Base-by-base conservation (phyloP, 202 grass and related monocot genomes). In the Zizania palustris region DNA sequence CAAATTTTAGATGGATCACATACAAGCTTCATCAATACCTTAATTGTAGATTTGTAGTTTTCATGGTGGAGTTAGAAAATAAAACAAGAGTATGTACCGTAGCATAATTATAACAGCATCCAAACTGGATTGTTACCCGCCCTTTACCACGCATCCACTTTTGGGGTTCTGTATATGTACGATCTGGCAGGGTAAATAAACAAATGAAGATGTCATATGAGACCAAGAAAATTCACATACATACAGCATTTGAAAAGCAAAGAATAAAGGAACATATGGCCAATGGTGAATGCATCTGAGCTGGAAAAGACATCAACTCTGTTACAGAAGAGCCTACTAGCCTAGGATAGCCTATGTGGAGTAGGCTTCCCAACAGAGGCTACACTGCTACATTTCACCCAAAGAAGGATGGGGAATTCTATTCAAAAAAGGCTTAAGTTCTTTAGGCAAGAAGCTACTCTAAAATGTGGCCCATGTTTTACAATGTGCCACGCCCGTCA, bases 121-220 rank as follows among this genome's bases (percentile, higher is more conserved):
- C 95, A 84, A 97, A 97, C 56, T 97, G 95, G 45, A 97, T 94
- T 48, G 87, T 97, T 69, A 94, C 85, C 35, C 89, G 82, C 5
- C 95, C 95, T 85, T 97, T 97, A 70, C 91, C 91, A 66, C 82
- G 87, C 95, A 94, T 97, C 95, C 95, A 97, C 73, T 93, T 97
- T 62, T 84, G 74, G 9, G 95, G 95, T 77, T 91, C 89, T 59
- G 95, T 80, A 28, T 28, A 28, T 28, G 28, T 28, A 28, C 28
- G 28, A 28, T 28, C 28, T 28, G 28, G 28, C 28, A 28, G 28
- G 28, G 28, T 2, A 28, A 28, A 2, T 28, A 28, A 28, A 28
- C 28, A 28, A 0, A 28, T 28, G 2, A 0, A 28, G 28, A 0
- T n/a, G n/a, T n/a, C n/a, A n/a, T n/a, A 2, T 28, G 28, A 28